Conservation (phyloP, 2,329 filamentous ascomycete species). For the Aspergillus udagawae region DNA sequence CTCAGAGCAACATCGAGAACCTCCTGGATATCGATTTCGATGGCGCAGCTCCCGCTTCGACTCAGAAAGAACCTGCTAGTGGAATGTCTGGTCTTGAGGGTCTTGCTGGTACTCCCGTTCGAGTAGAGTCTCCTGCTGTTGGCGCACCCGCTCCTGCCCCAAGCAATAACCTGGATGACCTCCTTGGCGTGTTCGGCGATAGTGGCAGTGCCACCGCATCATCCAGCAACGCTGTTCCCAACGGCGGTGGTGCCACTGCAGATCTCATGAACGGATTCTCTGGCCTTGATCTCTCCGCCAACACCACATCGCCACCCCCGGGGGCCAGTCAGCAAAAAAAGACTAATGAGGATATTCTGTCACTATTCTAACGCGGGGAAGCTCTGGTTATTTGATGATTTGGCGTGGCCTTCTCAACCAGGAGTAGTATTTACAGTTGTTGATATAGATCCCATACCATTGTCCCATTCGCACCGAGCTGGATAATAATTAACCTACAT, state of each 20-base stretch:
- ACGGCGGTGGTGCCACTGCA: constrained; percentile 30
- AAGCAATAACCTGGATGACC: constrained; percentile 70
- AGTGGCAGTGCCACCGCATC: constrained; percentile 37
- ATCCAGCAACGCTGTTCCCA: constrained; percentile 26
- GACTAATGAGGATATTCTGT: constrained; percentile 54
- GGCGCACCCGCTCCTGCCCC: constrained; percentile 23
- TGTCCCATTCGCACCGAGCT: neutral
- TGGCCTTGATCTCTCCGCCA: constrained; percentile 67
- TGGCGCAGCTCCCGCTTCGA: constrained; percentile 83
- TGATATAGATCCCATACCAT: neutral
- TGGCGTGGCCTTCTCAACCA: constrained; percentile 1
- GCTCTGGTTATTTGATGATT: constrained; percentile 1
- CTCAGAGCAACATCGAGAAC: constrained; percentile 84
- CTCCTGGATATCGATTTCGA: constrained; percentile 95
- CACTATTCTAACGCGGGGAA: constrained; percentile 45
- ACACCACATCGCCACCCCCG: constrained; percentile 21
- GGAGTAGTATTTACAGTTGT: neutral
- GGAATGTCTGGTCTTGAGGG: constrained; percentile 63
- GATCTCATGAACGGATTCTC: constrained; percentile 80
- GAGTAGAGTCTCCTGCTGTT: constrained; percentile 44
- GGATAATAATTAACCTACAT: neutral
- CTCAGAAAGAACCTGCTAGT: constrained; percentile 59
- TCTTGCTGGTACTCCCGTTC: constrained; percentile 54
- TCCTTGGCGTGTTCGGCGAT: constrained; percentile 67
- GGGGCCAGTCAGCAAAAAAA: constrained; percentile 38